Base-by-base conservation (phyloP, 106 monocot genomes). In the Dioscorea alata region DNA sequence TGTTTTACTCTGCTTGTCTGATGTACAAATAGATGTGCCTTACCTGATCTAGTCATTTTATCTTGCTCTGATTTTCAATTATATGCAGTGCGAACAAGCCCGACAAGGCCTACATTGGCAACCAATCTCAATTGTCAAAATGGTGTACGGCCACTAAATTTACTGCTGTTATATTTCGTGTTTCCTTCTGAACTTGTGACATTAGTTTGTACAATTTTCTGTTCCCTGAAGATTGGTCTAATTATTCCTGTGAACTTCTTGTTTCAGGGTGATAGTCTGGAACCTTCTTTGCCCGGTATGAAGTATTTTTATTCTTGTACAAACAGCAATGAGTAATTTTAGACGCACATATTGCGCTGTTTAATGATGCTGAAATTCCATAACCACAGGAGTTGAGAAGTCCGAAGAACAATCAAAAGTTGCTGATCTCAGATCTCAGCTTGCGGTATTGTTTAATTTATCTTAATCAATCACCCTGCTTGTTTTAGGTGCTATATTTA, bases 391-490 rank as follows among this genome's bases (percentile, higher is more conserved):
- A 21, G 65, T 70, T 63, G 49, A 48, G 73, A 75, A 70, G 66
- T 78, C 60, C 65, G 17, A 21, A 31, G 69, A 79, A 51, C 71
- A 69, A 59, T 59, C 71, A 13, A 13, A 22, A 23, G 10, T 62
- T 14, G 19, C 49, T 72, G 71, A 74, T 57, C 60, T 93, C 21
- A 83, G 78, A 69, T 35, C 77, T 33, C 69, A 86, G 71, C 77
- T 92, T 50, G 63, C 59, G 88, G 92, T 88, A 88, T 51, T 19
- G 12, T 57, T 33, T 66, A 15, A 21, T 50, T 10, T 42, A 10
- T 42, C 42, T 8, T 42, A 10, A 42, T 42, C 42, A 42, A 22
- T n/a, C 66, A 49, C 49, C 23, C 48, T 49, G 2, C 12, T 9
- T 50, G 3, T 24, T 23, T 68, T 22, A 21, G 8, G 5, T 59